Percentiles rank a stretch among this genome's conserved stretches.
Conservation (phyloP, 78 protist species). For the Chrysochromulina tobinii region DNA sequence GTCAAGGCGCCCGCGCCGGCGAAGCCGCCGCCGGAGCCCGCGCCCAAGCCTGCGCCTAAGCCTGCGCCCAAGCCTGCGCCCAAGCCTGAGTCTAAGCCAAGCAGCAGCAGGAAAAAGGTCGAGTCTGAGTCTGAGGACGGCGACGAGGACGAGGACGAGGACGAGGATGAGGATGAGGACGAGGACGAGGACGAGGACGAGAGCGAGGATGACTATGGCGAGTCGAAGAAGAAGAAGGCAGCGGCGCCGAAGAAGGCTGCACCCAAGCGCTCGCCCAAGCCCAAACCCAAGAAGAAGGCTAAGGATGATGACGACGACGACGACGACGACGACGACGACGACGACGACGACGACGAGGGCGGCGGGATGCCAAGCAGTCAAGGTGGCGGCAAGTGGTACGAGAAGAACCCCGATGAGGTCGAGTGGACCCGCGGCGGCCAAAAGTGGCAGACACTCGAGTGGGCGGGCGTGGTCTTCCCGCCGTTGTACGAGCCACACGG, state of each 20-base stretch:
- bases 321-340: background rate
- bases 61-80: background rate
- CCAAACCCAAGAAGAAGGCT: background rate
- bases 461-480: constrained; percentile 89
- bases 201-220: background rate
- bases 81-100: background rate
- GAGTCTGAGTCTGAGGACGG: background rate
- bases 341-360: background rate
- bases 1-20: background rate
- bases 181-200: background rate
- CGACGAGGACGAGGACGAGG: background rate
- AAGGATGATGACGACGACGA: background rate
- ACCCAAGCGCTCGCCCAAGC: background rate
- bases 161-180: background rate
- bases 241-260: background rate
- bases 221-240: background rate
- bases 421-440: constrained; percentile 62
- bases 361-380: background rate
- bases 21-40: background rate
- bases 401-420: background rate
- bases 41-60: background rate
- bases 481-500: constrained; percentile 88
- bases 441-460: constrained; percentile 74
- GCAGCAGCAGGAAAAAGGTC: no score
- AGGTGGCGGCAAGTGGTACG: background rate